These are phyloP conservation scores for Hyphopichia homilentoma DNA, from an alignment of 805 yeast species.

Conservation along the genomic window DNA sequence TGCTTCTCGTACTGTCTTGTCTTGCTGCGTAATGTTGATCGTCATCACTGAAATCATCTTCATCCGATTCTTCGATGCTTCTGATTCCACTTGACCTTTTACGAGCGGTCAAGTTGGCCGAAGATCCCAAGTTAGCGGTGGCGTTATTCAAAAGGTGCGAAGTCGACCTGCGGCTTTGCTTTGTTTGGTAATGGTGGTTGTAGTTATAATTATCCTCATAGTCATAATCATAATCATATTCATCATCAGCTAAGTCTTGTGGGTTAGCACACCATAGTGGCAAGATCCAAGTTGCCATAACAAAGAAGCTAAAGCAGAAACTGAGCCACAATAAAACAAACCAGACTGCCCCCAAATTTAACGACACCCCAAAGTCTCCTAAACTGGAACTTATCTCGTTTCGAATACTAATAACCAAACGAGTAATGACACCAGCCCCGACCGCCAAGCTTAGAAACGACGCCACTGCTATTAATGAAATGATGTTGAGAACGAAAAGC, in stretches of 20 bases:
- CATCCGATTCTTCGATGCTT: not conserved
- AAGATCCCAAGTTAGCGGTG: not conserved
- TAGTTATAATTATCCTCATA: not conserved
- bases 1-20: not conserved
- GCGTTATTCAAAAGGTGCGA: not conserved
- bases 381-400: constrained; percentile 27
- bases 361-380: constrained; percentile 43
- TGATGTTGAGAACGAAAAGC: constrained; percentile 25
- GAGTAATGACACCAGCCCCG: constrained; percentile 27
- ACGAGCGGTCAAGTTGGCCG: not conserved
- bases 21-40: not conserved
- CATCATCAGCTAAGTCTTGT: constrained; percentile 9
- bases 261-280: constrained; percentile 55
- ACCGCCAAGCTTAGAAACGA: constrained; percentile 27
- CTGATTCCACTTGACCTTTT: constrained; percentile 1
- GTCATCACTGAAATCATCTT: not conserved
- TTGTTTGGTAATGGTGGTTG: too few relatives aligned
- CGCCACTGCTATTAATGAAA: constrained; percentile 33
- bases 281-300: constrained; percentile 31
- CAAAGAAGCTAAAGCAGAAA: constrained; percentile 16
- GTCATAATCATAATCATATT: constrained; percentile 2
- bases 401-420: constrained; percentile 20
- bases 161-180: too few relatives aligned
- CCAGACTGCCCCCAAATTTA: constrained; percentile 42
- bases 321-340: constrained; percentile 38